A percentile compares a stretch with the other conserved stretches of the same genome.
Evolutionary conservation across 805 yeast genomes (phyloP).

Genomic region (Ogataea nakhonphanomensis): DNA sequence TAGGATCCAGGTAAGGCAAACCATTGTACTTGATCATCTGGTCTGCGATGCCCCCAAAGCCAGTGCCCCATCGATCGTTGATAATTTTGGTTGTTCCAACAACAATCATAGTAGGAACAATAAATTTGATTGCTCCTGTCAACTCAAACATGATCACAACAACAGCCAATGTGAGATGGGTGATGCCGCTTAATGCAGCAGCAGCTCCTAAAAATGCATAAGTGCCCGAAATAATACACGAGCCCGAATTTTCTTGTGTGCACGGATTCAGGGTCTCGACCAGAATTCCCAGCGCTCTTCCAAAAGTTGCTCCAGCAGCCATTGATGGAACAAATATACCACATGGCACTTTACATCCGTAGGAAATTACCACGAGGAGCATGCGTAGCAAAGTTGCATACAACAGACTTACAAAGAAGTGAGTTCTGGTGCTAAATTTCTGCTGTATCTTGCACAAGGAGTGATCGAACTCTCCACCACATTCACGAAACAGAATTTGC

Average conservation of each 20-base stretch:
- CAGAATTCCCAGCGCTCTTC: slow-evolving; percentile 77
- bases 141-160: slow-evolving; percentile 94
- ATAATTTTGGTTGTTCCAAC: slow-evolving; percentile 83
- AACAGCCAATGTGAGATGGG: slow-evolving; percentile 87
- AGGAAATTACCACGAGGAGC: slow-evolving; percentile 72
- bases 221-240: slow-evolving; percentile 86
- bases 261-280: slow-evolving; percentile 48
- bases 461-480: slow-evolving; percentile 45
- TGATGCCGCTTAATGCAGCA: slow-evolving; percentile 90
- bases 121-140: slow-evolving; percentile 90
- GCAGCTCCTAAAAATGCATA: slow-evolving; percentile 97
- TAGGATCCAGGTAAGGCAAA: slow-evolving; percentile 71
- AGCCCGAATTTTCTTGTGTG: slow-evolving; percentile 32
- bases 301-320: slow-evolving; percentile 95
- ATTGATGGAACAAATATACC: slow-evolving; percentile 96
- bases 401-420: slow-evolving; percentile 49
- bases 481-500: slow-evolving; percentile 85
- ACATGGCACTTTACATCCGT: slow-evolving; percentile 95
- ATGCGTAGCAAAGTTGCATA: slow-evolving; percentile 73
- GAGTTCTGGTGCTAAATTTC: slow-evolving; percentile 24
- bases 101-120: slow-evolving; percentile 94
- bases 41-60: slow-evolving; percentile 85
- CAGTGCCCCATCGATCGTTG: slow-evolving; percentile 70
- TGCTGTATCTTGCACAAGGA: slow-evolving; percentile 36
- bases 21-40: slow-evolving; percentile 90